phyloP scores from a whole-genome alignment of 164 flowering plant genomes.

The Chloranthus sessilifolius region DNA sequence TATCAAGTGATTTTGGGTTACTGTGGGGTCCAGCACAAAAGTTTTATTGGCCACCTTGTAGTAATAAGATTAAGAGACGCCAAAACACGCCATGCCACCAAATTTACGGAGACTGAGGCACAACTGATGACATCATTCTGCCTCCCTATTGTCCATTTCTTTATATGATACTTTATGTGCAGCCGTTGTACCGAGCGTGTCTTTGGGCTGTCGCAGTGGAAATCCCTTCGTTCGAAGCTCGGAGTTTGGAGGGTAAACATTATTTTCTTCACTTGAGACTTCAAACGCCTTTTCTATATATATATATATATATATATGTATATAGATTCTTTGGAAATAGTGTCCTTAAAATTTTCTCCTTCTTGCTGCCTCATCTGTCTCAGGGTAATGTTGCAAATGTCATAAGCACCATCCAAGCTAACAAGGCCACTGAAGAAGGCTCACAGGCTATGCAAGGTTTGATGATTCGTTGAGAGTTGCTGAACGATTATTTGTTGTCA shows the following conservation, averaged over 20 bases:
- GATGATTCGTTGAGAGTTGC: conserved; percentile 36
- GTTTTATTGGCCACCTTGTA: too few relatives aligned
- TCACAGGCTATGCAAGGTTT: conserved; percentile 57
- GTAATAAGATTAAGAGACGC: too few relatives aligned
- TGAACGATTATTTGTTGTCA: background rate
- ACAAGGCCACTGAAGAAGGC: conserved; percentile 60
- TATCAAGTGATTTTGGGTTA: too few relatives aligned
- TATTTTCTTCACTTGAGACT: too few relatives aligned
- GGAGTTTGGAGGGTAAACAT: conserved; percentile 87
- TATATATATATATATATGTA: too few relatives aligned
- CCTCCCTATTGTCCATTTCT: too few relatives aligned
- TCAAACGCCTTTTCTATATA: too few relatives aligned
- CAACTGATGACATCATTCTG: too few relatives aligned
- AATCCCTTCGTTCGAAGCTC: conserved; percentile 56
- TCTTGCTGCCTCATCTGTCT: background rate
- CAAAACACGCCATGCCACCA: too few relatives aligned
- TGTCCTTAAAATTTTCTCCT: background rate
- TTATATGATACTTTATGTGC: conserved; percentile 20
- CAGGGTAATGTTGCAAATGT: conserved; percentile 73
- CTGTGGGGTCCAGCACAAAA: too few relatives aligned
- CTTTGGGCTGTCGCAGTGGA: conserved; percentile 81
- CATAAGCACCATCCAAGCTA: conserved; percentile 69
- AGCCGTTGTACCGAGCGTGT: conserved; percentile 75
- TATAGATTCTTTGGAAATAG: too few relatives aligned
- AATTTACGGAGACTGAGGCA: too few relatives aligned